Percentiles rank a stretch among this genome's conserved stretches.
Conservation (phyloP, 768 basidiomycete species). For the Lentinula sp. region DNA sequence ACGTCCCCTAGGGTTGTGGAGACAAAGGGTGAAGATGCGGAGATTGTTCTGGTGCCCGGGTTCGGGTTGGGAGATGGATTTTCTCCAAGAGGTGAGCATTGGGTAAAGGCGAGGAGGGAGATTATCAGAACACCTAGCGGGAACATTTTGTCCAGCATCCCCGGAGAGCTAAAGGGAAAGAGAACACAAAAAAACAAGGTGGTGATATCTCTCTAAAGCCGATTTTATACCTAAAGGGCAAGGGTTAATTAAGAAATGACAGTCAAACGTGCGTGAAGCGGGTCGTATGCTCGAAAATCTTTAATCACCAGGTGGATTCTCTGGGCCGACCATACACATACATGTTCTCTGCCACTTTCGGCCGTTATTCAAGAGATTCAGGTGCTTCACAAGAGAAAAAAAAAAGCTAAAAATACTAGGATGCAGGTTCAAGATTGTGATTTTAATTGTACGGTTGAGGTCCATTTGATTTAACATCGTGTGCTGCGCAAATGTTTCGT, state of each 20-base stretch:
- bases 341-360: not conserved
- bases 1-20: slow-evolving; percentile 30
- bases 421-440: not conserved
- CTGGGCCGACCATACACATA: too few species aligned
- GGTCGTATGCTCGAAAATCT: not conserved
- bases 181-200: too few species aligned
- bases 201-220: not conserved
- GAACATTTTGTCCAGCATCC: not conserved
- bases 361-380: not conserved
- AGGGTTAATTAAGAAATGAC: not conserved
- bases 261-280: not conserved
- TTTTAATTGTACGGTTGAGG: not conserved
- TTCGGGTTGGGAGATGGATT: not conserved
- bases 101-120: not conserved
- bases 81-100: not conserved
- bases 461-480: not conserved
- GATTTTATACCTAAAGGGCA: not conserved
- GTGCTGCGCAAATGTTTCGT: not conserved
- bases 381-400: not conserved
- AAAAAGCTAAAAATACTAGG: not conserved
- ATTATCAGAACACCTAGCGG: not conserved
- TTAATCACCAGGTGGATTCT: not conserved
- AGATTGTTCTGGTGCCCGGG: not conserved
- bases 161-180: too few species aligned
- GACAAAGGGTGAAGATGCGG: slow-evolving; percentile 6